phyloP scores from a whole-genome alignment of 2,329 filamentous ascomycete species.

The Colletotrichum abscissum region DNA sequence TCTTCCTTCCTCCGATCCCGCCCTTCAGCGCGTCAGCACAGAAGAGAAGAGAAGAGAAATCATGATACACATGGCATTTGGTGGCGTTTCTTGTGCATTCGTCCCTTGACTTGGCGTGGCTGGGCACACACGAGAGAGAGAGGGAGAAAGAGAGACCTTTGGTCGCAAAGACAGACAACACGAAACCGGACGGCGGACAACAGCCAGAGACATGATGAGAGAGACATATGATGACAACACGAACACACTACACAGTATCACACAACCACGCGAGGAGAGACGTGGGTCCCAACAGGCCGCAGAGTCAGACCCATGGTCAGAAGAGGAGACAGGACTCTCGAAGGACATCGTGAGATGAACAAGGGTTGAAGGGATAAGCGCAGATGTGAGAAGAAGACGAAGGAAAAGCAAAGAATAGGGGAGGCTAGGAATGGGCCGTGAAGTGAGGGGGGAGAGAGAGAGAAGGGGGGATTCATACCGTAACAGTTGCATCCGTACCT shows the following conservation, averaged over 20 bases:
- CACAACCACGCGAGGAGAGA: background rate
- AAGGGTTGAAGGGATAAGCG: too few relatives aligned
- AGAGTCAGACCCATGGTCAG: conserved; percentile 4
- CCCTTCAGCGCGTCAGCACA: conserved; percentile 14
- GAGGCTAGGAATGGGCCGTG: too few relatives aligned
- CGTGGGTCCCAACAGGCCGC: background rate
- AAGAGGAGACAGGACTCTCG: background rate
- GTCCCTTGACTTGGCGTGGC: conserved; percentile 10
- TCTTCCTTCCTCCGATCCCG: background rate
- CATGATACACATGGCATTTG: conserved; percentile 14
- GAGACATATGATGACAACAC: background rate
- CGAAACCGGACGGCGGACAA: background rate
- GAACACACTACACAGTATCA: background rate
- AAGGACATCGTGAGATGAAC: background rate
- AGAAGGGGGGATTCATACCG: background rate
- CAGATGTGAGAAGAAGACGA: background rate
- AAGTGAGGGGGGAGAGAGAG: background rate
- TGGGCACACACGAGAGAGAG: background rate
- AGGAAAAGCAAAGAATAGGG: conserved; percentile 5
- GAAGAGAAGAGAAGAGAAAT: background rate
- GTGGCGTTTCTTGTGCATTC: conserved; percentile 4
- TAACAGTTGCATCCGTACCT: background rate
- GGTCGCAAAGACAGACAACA: conserved; percentile 7
- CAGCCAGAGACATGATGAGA: conserved; percentile 7
- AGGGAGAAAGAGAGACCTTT: background rate